Conservation (phyloP, 257 asterid genomes). For the Nicotiana tomentosiformis region DNA sequence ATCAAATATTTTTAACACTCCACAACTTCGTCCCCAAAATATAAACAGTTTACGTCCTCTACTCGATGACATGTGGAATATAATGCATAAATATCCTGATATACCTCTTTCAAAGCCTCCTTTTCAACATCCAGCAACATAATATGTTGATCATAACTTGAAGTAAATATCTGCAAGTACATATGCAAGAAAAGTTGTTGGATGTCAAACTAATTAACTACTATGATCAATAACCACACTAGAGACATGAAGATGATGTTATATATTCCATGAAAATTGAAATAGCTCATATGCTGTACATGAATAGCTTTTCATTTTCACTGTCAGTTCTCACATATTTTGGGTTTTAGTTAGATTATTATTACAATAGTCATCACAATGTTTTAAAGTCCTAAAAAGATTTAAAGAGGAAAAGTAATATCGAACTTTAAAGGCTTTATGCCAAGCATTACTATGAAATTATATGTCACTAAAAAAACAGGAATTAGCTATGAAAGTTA, state of each 20-base stretch:
- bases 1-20: conserved; percentile 52
- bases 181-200: not conserved
- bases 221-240: not conserved
- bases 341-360: not conserved
- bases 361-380: not conserved
- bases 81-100: conserved; percentile 34
- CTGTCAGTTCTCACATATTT: not conserved
- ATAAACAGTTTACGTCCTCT: conserved; percentile 39
- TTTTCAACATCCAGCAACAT: conserved; percentile 73
- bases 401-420: not conserved
- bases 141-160: conserved; percentile 67
- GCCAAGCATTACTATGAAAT: too few relatives aligned
- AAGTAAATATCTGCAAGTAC: conserved; percentile 64
- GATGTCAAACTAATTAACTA: not conserved
- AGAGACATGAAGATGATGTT: too few relatives aligned
- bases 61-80: conserved; percentile 46
- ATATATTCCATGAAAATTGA: too few relatives aligned
- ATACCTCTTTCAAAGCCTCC: conserved; percentile 59
- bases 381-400: not conserved
- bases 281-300: not conserved
- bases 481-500: too few relatives aligned
- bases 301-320: not conserved
- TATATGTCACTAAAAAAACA: too few relatives aligned
- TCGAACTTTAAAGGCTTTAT: too few relatives aligned
- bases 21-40: conserved; percentile 50